Base-by-base conservation (phyloP, 1,139 yeast genomes). In the Hansenula sp. region DNA sequence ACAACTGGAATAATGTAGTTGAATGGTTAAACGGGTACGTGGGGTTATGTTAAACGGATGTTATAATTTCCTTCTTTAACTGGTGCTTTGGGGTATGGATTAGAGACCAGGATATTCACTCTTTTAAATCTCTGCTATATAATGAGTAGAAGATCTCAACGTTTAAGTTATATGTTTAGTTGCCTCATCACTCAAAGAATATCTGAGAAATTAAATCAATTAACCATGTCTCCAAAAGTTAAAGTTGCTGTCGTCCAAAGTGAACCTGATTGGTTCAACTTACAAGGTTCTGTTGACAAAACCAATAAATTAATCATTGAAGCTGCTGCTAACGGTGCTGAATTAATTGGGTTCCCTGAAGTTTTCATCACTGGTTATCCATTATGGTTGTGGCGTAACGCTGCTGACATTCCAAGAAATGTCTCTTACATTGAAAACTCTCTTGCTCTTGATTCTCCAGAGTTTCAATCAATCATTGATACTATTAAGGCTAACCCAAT, bases 331-430 rank as follows among this genome's bases (percentile, higher is more conserved):
- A 44, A 44, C 14, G 53, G 52, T 14, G 51, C 52, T 22, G 37
- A 50, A 24, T 41, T 51, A 26, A 40, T 51, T 26, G 55, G 51
- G 14, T 51, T 51, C 34, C 51, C 56, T 9, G 56, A 51, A 40
- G 46, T 39, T 19, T 48, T 43, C 32, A 32, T 51, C 30, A 55
- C 56, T 1, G 53, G 53, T 6, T 49, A 51, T 38, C 55, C 55
- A 16, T 39, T 41, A 27, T 39, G 39, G 40, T 36, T 36, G 24
- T 46, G 35, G 45, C 44, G 13, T n/a, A 32, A 32, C 21, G 20
- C 40, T 17, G 38, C 38, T n/a, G 38, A 36, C 20, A 27, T 41
- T 20, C 41, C 28, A 14, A 34, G 32, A 14, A 32, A 36, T 17
- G 38, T 32, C 21, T 37, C 34, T 20, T 41, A 40, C 25, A 32